Base-by-base conservation (phyloP, 257 asterid genomes). In the Ilex asprella region DNA sequence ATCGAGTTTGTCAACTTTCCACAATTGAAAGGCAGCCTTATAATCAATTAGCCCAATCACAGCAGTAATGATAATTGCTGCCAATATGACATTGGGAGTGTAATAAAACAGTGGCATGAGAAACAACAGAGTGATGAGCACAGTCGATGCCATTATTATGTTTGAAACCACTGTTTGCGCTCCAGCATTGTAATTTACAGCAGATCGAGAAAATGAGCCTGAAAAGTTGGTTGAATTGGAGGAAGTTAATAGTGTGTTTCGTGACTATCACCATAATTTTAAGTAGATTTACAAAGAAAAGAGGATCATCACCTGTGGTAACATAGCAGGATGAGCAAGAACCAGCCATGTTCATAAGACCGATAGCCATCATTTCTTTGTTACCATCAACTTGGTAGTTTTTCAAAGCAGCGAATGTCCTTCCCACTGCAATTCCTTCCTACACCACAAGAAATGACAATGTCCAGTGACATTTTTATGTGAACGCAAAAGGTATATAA, bases 291-390 rank as follows among this genome's bases (percentile, higher is more conserved):
- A 6, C 13, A 21, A 35, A 14, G n/a, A 6, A 14, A 70, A 2
- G 41, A 9, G 16, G 14, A 52, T 13, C 12, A 11, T 27, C 70
- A 81, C 97, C 97, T n/a, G 97, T 89, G 57, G 99, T 89, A 61
- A 92, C 94, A 47, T 86, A 92, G 70, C 99, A 92, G 0, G 99
- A 92, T 60, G 94, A 82, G 55, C 95, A 89, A 63, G 96, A 92
- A 32, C 99, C 99, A n/a, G 89, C 95, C 86, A 92, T 89, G 73
- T 92, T 92, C 99, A 92, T 92, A 15, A 92, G 75, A 72, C 99
- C 99, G 57, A 92, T 85, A 41, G 97, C 99, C 96, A 89, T 78
- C 99, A 92, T 92, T 82, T 92, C 99, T 79, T 89, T 85, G 82
- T 92, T 89, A 39, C 97, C 99, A 67, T 92, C 99, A 39, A 92